phyloP scores from a whole-genome alignment of 768 basidiomycete species.

The Rhizopogon sp. region DNA sequence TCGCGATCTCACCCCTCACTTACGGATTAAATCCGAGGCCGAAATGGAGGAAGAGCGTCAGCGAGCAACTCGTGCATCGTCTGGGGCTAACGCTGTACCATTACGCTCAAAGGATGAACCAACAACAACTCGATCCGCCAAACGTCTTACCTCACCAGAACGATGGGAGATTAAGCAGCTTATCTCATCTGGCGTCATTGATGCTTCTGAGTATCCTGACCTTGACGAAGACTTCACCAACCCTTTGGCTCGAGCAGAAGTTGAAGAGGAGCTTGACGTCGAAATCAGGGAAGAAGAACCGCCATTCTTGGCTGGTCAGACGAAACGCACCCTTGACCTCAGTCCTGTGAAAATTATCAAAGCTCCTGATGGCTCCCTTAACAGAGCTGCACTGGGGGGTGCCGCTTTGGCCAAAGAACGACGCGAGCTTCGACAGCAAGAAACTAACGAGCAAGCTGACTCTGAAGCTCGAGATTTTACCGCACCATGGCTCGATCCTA shows the following conservation, averaged over 20 bases:
- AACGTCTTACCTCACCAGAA: constrained; percentile 91
- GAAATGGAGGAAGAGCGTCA: constrained; percentile 83
- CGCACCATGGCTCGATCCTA: constrained; percentile 97
- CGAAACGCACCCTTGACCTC: constrained; percentile 90
- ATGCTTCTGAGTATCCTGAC: constrained; percentile 91
- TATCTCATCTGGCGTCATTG: constrained; percentile 90
- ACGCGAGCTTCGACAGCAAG: constrained; percentile 89
- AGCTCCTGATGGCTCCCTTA: constrained; percentile 95
- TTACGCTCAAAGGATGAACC: constrained; percentile 50
- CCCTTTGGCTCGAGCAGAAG: constrained; percentile 73
- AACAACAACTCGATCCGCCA: constrained; percentile 67
- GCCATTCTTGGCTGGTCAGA: constrained; percentile 92
- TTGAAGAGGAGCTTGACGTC: constrained; percentile 96
- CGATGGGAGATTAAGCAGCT: constrained; percentile 99
- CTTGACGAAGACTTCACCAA: constrained; percentile 82
- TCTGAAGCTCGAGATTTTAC: constrained; percentile 92
- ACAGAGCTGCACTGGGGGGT: constrained; percentile 91
- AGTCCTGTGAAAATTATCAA: constrained; percentile 98
- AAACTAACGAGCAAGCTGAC: constrained; percentile 90
- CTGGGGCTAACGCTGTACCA: constrained; percentile 87
- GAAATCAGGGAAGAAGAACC: constrained; percentile 97
- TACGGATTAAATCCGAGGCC: constrained; percentile 90
- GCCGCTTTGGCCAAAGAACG: constrained; percentile 94
- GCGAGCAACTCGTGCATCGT: constrained; percentile 55
- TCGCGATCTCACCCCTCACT: constrained; percentile 88